phyloP scores from a whole-genome alignment of 768 basidiomycete species.

The Rhodosporidiobolus sp. region DNA sequence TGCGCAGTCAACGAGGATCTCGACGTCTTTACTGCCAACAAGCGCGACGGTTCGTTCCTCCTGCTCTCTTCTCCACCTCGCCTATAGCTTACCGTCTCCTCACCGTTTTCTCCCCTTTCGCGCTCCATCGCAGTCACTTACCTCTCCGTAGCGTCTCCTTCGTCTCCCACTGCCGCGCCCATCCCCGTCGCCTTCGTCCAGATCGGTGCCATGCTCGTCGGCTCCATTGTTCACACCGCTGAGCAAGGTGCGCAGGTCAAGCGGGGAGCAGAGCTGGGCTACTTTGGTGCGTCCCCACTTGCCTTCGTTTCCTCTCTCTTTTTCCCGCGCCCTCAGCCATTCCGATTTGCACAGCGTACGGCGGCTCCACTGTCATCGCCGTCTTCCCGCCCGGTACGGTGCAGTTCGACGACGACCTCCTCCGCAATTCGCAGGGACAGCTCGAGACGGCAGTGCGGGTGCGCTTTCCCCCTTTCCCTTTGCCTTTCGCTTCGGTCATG shows the following conservation, averaged over 20 bases:
- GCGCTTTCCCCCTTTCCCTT: neutral
- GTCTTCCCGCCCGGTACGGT: constrained; percentile 80
- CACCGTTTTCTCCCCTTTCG: neutral
- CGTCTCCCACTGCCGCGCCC: too few species aligned
- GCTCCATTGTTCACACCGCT: constrained; percentile 85
- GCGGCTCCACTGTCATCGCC: constrained; percentile 63
- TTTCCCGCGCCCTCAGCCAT: neutral
- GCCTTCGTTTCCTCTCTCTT: neutral
- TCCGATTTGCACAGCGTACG: constrained; percentile 60
- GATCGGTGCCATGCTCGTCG: constrained; percentile 81
- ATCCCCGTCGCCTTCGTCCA: constrained; percentile 22
- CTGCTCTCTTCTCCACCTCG: neutral
- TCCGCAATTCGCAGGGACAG: constrained; percentile 74
- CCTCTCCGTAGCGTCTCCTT: neutral
- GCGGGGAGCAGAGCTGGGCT: constrained; percentile 74
- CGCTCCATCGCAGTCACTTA: constrained; percentile 25
- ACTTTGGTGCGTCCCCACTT: constrained; percentile 53
- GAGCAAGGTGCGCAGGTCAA: constrained; percentile 70
- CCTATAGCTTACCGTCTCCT: neutral
- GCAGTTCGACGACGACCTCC: constrained; percentile 88
- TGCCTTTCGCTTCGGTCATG: neutral
- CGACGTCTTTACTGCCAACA: constrained; percentile 40
- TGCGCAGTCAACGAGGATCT: constrained; percentile 38
- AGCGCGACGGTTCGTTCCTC: constrained; percentile 23
- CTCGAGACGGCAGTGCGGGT: constrained; percentile 49